Evolutionary conservation across 1,284 basidiomycete species (phyloP).

Genomic region (Leccinum subspadiceum): DNA sequence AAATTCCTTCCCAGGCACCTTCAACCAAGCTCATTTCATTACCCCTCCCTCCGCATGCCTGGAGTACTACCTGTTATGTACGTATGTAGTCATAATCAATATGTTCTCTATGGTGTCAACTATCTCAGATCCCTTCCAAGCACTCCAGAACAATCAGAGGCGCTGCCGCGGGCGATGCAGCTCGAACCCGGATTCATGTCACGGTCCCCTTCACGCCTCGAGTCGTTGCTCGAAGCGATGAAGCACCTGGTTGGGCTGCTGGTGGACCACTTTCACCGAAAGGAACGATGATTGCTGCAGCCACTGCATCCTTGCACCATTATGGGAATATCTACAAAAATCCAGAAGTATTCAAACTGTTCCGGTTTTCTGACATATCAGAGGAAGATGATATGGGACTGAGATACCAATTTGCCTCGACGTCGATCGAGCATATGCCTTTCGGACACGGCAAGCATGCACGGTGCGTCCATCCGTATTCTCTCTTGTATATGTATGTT

Average conservation of each 20-base stretch:
- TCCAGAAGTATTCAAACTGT: slow-evolving; percentile 31
- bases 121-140: slow-evolving; percentile 61
- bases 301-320: slow-evolving; percentile 25
- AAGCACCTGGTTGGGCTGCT: too few relatives aligned
- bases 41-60: too few relatives aligned
- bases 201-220: slow-evolving; percentile 44
- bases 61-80: too few relatives aligned
- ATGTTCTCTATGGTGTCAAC: too few relatives aligned
- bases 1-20: too few relatives aligned
- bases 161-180: slow-evolving; percentile 59
- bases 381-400: slow-evolving; percentile 10
- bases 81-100: too few relatives aligned
- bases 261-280: slow-evolving; percentile 31
- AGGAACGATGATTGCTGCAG: slow-evolving; percentile 30
- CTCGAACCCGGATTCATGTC: slow-evolving; percentile 42
- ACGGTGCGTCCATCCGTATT: slow-evolving; percentile 2
- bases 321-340: slow-evolving; percentile 28
- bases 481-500: not conserved
- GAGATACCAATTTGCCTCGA: slow-evolving; percentile 20
- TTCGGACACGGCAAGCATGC: slow-evolving; percentile 20
- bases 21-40: too few relatives aligned
- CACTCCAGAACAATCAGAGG: slow-evolving; percentile 45
- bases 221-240: slow-evolving; percentile 53
- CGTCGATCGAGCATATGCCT: slow-evolving; percentile 5
- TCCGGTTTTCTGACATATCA: slow-evolving; percentile 29